Evolutionary conservation across 257 asterid species (phyloP).

Genomic region (Primulina huaijiensis): DNA sequence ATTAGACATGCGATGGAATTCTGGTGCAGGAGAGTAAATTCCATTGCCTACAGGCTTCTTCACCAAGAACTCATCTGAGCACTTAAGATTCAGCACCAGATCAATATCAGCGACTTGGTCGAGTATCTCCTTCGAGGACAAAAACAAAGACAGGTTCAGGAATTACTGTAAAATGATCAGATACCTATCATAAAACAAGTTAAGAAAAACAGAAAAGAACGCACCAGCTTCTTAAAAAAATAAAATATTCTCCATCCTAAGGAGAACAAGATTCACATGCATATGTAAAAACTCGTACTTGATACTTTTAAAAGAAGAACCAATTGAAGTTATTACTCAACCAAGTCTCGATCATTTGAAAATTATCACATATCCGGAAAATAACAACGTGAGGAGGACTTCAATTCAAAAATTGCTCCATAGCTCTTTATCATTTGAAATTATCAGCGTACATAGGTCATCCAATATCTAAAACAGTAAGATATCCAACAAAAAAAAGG

Average conservation of each 20-base stretch:
- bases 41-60: constrained; percentile 36
- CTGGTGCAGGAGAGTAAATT: constrained; percentile 44
- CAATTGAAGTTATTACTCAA: no score
- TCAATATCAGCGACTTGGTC: constrained; percentile 77
- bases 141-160: not conserved
- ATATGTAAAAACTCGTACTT: no score
- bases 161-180: not conserved
- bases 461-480: not conserved
- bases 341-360: no score
- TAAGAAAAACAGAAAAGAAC: no score
- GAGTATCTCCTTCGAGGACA: constrained; percentile 61
- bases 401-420: no score
- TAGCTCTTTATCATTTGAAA: not conserved
- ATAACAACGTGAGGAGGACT: no score
- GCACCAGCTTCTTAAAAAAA: not conserved
- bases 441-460: not conserved
- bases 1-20: constrained; percentile 39
- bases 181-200: not conserved
- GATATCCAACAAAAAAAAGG: not conserved
- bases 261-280: no score
- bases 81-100: constrained; percentile 77
- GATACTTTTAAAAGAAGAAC: no score
- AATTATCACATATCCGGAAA: no score
- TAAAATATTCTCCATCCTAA: no score
- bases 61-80: constrained; percentile 39